Conservation (phyloP, 306 rosid species). For the Vicia faba region DNA sequence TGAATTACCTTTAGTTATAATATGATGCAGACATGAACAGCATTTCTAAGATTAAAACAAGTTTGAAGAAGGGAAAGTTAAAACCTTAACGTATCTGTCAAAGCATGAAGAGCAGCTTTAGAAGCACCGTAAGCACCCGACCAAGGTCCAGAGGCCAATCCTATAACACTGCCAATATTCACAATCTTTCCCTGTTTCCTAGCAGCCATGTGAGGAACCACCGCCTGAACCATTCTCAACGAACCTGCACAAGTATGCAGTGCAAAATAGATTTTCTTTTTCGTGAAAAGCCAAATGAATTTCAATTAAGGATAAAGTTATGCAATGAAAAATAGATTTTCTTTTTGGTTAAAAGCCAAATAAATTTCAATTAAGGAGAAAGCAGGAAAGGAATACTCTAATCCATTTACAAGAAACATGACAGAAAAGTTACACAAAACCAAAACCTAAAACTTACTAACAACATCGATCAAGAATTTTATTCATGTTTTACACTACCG, state of each 20-base stretch:
- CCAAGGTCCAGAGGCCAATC: slow-evolving; percentile 83
- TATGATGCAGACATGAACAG: slow-evolving; percentile 23
- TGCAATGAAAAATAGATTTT: too few species aligned
- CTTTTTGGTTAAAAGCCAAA: too few species aligned
- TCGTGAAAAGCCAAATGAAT: neutral
- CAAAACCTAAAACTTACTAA: neutral
- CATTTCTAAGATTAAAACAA: neutral
- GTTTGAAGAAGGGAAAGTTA: neutral
- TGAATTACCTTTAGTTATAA: neutral
- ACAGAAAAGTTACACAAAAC: neutral
- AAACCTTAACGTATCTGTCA: slow-evolving; percentile 78
- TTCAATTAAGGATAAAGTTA: too few species aligned
- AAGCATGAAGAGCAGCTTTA: slow-evolving; percentile 85
- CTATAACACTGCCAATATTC: slow-evolving; percentile 73
- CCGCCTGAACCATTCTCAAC: slow-evolving; percentile 85
- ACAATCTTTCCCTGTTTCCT: slow-evolving; percentile 76
- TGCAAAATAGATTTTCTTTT: neutral
- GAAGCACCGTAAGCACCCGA: slow-evolving; percentile 71
- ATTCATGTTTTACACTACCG: neutral
- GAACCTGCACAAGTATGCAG: slow-evolving; percentile 52
- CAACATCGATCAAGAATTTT: neutral
- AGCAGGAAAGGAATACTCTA: neutral
- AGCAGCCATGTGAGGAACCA: slow-evolving; percentile 83
- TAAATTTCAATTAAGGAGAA: neutral
- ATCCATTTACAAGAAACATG: neutral